Evolutionary conservation across 495 filamentous ascomycete species (phyloP).

Genomic region (Penicillium coffeae): DNA sequence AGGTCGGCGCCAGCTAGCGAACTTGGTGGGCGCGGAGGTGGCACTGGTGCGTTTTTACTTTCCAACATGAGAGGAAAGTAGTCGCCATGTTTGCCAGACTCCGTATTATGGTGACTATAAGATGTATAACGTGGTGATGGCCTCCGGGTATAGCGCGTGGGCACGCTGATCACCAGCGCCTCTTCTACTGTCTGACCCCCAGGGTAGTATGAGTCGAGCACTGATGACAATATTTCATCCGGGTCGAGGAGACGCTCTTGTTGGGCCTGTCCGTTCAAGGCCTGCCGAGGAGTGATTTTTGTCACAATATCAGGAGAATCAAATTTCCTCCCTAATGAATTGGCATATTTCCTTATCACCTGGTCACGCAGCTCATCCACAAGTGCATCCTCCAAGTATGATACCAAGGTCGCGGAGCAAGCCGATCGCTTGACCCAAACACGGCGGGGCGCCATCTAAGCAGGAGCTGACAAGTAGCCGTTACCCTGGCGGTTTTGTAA

Average conservation of each 20-base stretch:
- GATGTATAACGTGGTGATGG: conserved; percentile 74
- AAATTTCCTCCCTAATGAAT: conserved; percentile 81
- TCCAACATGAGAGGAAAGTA: conserved; percentile 87
- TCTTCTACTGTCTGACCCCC: conserved; percentile 88
- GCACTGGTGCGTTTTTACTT: conserved; percentile 34
- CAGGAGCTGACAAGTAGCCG: conserved; percentile 14
- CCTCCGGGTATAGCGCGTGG: conserved; percentile 74
- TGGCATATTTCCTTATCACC: conserved; percentile 88
- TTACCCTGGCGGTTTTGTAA: conserved; percentile 20
- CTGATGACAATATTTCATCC: conserved; percentile 76
- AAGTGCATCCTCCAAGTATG: conserved; percentile 80
- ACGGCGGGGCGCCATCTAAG: conserved; percentile 61
- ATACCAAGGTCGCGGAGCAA: conserved; percentile 81
- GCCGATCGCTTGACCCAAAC: conserved; percentile 89
- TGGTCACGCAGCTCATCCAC: conserved; percentile 93
- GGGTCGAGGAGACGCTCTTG: conserved; percentile 71
- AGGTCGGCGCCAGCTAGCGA: conserved; percentile 20
- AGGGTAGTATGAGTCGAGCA: conserved; percentile 81
- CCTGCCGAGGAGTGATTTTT: conserved; percentile 53
- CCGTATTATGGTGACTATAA: conserved; percentile 52
- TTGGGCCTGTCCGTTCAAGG: conserved; percentile 41
- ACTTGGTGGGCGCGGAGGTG: conserved; percentile 38
- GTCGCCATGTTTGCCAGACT: conserved; percentile 76
- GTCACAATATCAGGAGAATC: conserved; percentile 87
- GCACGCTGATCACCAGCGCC: conserved; percentile 86